Base-by-base conservation (phyloP, 192 early-diverging fungal genomes). In the Backusella sp. region DNA sequence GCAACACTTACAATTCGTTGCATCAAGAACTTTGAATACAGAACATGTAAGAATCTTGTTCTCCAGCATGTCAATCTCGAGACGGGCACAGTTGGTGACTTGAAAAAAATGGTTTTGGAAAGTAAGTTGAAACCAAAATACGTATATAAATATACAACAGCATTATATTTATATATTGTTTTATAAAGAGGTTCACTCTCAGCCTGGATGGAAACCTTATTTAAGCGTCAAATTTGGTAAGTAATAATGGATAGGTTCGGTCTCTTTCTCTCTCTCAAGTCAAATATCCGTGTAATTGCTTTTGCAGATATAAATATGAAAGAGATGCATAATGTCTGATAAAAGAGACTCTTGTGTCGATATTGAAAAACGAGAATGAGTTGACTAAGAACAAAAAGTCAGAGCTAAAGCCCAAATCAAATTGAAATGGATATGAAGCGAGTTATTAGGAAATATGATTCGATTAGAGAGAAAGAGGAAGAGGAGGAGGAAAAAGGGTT, bases 1-100 rank as follows among this genome's bases (percentile, higher is more conserved):
- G 83, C 88, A n/a, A 91, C 87, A 0, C 37, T 97, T 6, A 97
- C 96, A 6, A 84, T 98, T 72, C 86, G 96, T 1, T 81, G 94
- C 46, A 97, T 98, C 80, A 96, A 96, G 78, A 93, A 88, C 42
- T 96, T 98, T 76, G 95, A 96, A 75, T 98, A 93, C 85, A 87
- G 96, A 41, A 94, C 93, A 0, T 85, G 89, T 79, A 95, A 92
- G 76, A 96, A 95, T 83, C 74, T 97, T 49, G 81, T 98, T 68
- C 83, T 98, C 21, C 87, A 89, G 76, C 83, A 91, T 32, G 77
- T 97, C 4, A 90, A 96, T 70, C 83, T 91, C 30, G 82, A 88
- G 7, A 72, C 80, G 9, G 90, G 88, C 36, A 96, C 93, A 0
- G 86, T 92, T 12, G 88, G 80, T 5, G 86, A 93, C 34, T 81